phyloP scores from a whole-genome alignment of 495 filamentous ascomycete species.

The Aspergillus sparsus region DNA sequence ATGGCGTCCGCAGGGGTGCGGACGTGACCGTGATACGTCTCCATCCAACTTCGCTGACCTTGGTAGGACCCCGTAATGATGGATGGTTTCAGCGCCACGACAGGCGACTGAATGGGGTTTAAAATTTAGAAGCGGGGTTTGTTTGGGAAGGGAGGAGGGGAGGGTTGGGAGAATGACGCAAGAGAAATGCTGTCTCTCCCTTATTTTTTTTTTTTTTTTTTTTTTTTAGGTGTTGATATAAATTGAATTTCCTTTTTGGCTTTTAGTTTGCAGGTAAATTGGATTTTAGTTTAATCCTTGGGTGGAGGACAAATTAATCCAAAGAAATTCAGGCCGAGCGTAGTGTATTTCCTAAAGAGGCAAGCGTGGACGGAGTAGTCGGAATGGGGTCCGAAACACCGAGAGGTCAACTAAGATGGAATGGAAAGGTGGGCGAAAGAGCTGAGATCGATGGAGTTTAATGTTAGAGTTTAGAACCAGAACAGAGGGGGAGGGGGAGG shows the following conservation, averaged over 20 bases:
- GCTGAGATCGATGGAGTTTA: conserved; percentile 6
- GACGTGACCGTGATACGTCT: conserved; percentile 93
- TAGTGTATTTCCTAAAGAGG: conserved; percentile 17
- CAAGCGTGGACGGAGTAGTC: not conserved
- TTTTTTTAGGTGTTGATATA: not conserved
- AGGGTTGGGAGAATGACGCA: not conserved
- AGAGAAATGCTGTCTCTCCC: not conserved
- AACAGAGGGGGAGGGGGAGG: conserved; percentile 1
- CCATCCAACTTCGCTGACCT: conserved; percentile 61
- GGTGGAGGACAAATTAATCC: not conserved
- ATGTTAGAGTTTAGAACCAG: conserved; percentile 12
- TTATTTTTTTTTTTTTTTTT: not conserved
- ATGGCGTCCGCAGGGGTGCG: conserved; percentile 93
- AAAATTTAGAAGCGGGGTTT: conserved; percentile 15
- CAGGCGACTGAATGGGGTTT: conserved; percentile 17
- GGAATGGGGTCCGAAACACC: conserved; percentile 5
- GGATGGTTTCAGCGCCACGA: conserved; percentile 35
- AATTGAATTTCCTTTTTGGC: not conserved
- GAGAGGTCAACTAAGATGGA: not conserved
- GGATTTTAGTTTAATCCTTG: not conserved
- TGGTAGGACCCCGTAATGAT: conserved; percentile 30
- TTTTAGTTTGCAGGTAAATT: not conserved
- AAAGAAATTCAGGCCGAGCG: conserved; percentile 4
- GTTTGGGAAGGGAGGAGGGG: not conserved
- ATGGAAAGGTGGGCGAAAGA: not conserved